Evolutionary conservation across 208 protist genomes (phyloP), one percentile per base, ranked within the genome.

Genomic region (Trypanosoma cruzi): DNA sequence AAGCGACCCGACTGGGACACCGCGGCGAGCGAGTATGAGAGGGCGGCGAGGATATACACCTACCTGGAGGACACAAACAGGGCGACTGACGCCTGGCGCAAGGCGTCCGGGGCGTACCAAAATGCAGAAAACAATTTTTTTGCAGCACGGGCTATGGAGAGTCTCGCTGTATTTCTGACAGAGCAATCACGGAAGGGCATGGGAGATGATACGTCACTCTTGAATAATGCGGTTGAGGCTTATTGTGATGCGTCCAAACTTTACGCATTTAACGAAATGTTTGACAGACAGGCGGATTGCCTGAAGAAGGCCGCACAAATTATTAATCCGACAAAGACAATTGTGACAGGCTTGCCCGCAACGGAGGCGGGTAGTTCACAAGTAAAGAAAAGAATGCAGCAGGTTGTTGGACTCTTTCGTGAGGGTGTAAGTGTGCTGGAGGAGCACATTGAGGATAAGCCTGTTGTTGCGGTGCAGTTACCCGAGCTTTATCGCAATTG

Each of bases 11-110:
- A 90, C 71, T 88, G 86, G 76, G 77, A 79, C 40, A 64, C 54
- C 37, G 89, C 86, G 13, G 89, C 84, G 0, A 80, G 76, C 22
- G 85, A 89, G 31, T 93, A 84, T 48, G 85, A 93, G 34, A 81
- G 83, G 31, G 89, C 89, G 1, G 86, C 84, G 20, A 85, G 80
- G 64, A 83, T 93, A 52, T 95, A 89, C 64, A 69, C 80, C 22
- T 74, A 80, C 48, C n/a, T 77, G 11, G 62, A 67, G 13, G 73
- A 83, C 65, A 68, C 76, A 29, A 55, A 52, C 2, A 85, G 81
- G 61, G 78, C 83, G 4, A 60, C 56, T 31, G 77, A 87, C 2
- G 76, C 81, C 13, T 90, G 78, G 77, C 67, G 57, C 22, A 60
- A 56, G 2, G 82, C 85, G 32, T 80, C 79, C 22, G 48, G 79